Base-by-base conservation (phyloP, 192 early-diverging fungal genomes). In the Nowakowskiella sp. region DNA sequence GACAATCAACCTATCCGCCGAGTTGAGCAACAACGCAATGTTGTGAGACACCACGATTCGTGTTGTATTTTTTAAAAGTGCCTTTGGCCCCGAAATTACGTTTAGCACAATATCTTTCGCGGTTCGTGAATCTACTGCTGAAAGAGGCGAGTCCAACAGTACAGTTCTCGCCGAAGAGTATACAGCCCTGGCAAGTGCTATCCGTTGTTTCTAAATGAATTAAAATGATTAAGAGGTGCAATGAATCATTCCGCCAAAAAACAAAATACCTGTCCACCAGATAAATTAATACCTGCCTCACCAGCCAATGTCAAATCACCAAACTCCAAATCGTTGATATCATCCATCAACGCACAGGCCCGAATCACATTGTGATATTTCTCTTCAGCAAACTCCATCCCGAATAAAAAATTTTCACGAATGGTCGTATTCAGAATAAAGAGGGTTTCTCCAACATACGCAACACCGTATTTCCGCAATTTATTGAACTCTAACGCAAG, bases 371-470 rank as follows among this genome's bases (percentile, higher is more conserved):
- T 62, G 24, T 57, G 42, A 48, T 89, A 89, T 19, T 71, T 60
- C n/a, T 68, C 50, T 23, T 58, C 49, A 39, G 80, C 61, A 44
- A 70, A 74, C 3, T 62, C 48, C 0, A 56, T 46, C 2, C 86
- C 86, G 66, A 89, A 85, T 49, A 84, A 26, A 23, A 89, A 81
- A 49, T 89, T 89, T 1, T 87, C 85, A n/a, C 75, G 62, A 16
- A 89, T 64, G 6, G 77, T 82, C n/a, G 73, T 58, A 34, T 76
- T 81, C 31, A 71, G 64, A 22, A 87, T 66, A 39, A 19, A 39
- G 2, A 78, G 63, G 2, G 27, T 34, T 51, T 83, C 82, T 13
- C 89, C 64, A 8, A 84, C 83, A 66, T 86, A 88, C 0, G 90
- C 90, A 31, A 21, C 57, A 26, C 53, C 48, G 26, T 4, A 57